Evolutionary conservation across 2,329 filamentous ascomycete species (phyloP), one percentile per base, ranked within the genome.

Genomic region (Colletotrichum horii): DNA sequence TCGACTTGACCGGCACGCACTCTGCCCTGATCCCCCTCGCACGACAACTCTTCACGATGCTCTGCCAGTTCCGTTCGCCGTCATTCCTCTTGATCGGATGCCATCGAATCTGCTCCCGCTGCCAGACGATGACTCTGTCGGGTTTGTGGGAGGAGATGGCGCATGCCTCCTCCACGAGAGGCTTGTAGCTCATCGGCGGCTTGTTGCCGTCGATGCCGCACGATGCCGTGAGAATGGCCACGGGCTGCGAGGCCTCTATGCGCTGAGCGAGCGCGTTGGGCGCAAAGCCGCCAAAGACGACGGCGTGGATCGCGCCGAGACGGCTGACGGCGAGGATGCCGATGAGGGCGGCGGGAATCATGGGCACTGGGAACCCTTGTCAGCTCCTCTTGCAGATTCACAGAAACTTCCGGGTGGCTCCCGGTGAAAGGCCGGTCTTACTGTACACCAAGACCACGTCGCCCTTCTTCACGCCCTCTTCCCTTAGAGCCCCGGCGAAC

Each of bases 251-350:
- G 0, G 94, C 94, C 66, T 98, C 95, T 78, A 98, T 98, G 30
- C 96, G 91, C 85, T 98, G 96, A 1, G 96, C 95, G 60, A 98
- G 88, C 6, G 96, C 94, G 12, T 89, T 88, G 0, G 96, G 89
- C 0, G 95, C 95, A 82, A 98, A 98, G 0, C 96, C 96, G 56
- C 96, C 96, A 84, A 98, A 98, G 5, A 98, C 96, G 6, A 98
- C 95, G 5, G 95, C 93, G 82, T 98, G 96, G 68, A 98, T 92
- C 19, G 96, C 96, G 14, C 96, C 96, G 1, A 98, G 88, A 12
- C 96, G 92, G 76, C 92, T 92, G 75, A 94, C 91, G 28, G 96
- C 96, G 6, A 98, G 91, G 78, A 97, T 95, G 12, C 94, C 96
- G 77, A 97, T 92, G n/a, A 98, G 83, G 3, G 96, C 94, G 0